These are phyloP conservation scores for Xerocomellus intermedius DNA, from an alignment of 768 basidiomycete species.

Conservation along the genomic window DNA sequence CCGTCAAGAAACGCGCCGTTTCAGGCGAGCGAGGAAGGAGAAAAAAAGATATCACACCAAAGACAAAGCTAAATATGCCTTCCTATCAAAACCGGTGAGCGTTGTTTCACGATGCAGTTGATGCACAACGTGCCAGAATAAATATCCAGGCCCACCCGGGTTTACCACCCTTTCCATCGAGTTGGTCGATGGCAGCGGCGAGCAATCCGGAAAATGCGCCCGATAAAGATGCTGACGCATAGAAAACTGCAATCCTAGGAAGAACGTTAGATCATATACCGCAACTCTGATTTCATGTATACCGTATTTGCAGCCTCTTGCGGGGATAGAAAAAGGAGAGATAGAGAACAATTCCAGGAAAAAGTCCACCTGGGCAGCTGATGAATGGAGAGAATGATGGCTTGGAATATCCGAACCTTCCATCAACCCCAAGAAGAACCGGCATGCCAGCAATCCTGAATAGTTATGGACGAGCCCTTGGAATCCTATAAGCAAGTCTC, in stretches of 20 bases:
- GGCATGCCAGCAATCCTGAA: constrained; percentile 51
- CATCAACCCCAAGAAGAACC: constrained; percentile 53
- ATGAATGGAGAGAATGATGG: neutral
- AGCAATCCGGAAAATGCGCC: constrained; percentile 64
- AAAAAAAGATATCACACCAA: constrained; percentile 52
- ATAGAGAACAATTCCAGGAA: constrained; percentile 56
- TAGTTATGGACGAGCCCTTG: constrained; percentile 47
- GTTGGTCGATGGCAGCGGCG: constrained; percentile 54
- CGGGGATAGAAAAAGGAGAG: constrained; percentile 49
- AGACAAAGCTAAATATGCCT: constrained; percentile 60
- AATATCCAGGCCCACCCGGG: constrained; percentile 66
- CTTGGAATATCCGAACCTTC: constrained; percentile 45
- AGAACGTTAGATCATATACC: neutral
- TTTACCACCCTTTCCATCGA: constrained; percentile 51
- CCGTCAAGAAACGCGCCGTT: constrained; percentile 49
- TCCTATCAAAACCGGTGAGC: constrained; percentile 33
- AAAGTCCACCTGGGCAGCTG: constrained; percentile 47
- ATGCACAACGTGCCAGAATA: constrained; percentile 38
- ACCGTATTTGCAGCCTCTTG: constrained; percentile 24
- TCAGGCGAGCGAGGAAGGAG: constrained; percentile 46
- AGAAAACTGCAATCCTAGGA: constrained; percentile 38
- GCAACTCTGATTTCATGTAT: neutral
- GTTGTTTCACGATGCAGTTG: neutral
- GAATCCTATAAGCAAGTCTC: neutral
- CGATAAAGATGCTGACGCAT: constrained; percentile 46